Percentiles rank a stretch among this genome's conserved stretches.
These are phyloP conservation scores for Gossypium armourianum DNA, from an alignment of 441 rosid species.

Conservation along the genomic window DNA sequence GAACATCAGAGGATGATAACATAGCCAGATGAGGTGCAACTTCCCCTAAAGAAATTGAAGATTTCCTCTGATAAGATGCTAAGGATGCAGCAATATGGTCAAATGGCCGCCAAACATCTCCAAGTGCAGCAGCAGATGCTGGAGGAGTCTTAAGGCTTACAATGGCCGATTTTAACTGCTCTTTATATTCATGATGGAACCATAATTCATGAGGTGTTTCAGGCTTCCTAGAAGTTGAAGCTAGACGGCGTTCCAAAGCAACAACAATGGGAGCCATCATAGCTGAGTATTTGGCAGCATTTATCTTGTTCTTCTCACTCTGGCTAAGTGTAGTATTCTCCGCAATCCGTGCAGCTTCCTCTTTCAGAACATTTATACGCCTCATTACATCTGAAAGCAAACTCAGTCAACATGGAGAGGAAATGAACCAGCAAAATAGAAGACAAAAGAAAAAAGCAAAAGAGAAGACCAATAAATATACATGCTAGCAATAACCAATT, in stretches of 20 bases:
- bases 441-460: neutral
- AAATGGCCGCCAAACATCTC: slow-evolving; percentile 89
- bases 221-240: slow-evolving; percentile 85
- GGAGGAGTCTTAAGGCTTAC: slow-evolving; percentile 78
- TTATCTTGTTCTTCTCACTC: slow-evolving; percentile 83
- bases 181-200: slow-evolving; percentile 70
- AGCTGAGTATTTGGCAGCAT: slow-evolving; percentile 88
- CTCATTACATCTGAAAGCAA: slow-evolving; percentile 71
- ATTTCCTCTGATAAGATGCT: slow-evolving; percentile 80
- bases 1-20: slow-evolving; percentile 84
- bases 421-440: neutral
- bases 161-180: slow-evolving; percentile 64
- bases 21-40: slow-evolving; percentile 86
- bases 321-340: slow-evolving; percentile 81
- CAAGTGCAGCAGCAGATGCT: slow-evolving; percentile 56
- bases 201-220: slow-evolving; percentile 91
- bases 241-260: slow-evolving; percentile 89
- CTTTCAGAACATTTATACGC: slow-evolving; percentile 80
- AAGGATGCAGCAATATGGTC: slow-evolving; percentile 77
- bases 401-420: slow-evolving; percentile 9
- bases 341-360: slow-evolving; percentile 80
- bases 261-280: slow-evolving; percentile 96
- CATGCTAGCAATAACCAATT: neutral
- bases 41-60: slow-evolving; percentile 69
- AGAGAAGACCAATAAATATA: neutral